Evolutionary conservation across 2,329 filamentous ascomycete genomes (phyloP).

Genomic region (Monosporascus sp.): DNA sequence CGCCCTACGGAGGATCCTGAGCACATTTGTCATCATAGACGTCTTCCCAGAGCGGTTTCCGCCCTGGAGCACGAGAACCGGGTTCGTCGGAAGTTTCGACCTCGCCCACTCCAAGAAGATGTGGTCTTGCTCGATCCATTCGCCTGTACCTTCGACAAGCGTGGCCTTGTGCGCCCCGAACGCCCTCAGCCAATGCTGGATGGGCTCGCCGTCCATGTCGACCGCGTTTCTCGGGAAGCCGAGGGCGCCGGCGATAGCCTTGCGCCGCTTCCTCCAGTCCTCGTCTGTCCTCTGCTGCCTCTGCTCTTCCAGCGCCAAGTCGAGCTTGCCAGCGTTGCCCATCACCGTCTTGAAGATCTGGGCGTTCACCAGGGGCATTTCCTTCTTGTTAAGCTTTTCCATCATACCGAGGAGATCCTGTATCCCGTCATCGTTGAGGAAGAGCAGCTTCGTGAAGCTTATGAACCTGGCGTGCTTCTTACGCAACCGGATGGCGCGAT

Average conservation of each 20-base stretch:
- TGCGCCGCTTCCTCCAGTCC: constrained; percentile 25
- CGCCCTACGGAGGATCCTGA: constrained; percentile 20
- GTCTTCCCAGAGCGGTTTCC: constrained; percentile 27
- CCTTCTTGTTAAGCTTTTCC: constrained; percentile 27
- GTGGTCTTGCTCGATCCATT: constrained; percentile 19
- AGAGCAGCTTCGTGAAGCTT: constrained; percentile 27
- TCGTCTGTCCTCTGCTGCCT: constrained; percentile 25
- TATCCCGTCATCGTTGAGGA: constrained; percentile 30
- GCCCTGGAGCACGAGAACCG: constrained; percentile 22
- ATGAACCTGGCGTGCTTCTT: constrained; percentile 23
- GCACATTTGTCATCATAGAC: constrained; percentile 25
- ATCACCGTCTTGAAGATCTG: constrained; percentile 28
- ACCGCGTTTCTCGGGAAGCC: constrained; percentile 22
- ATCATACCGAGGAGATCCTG: constrained; percentile 26
- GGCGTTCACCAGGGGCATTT: constrained; percentile 25
- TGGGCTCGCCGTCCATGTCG: constrained; percentile 23
- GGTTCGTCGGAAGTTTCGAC: constrained; percentile 12
- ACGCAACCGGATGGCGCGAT: constrained; percentile 23
- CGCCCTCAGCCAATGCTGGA: constrained; percentile 23
- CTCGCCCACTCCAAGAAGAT: constrained; percentile 19
- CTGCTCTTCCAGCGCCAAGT: constrained; percentile 23
- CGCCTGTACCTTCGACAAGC: constrained; percentile 23
- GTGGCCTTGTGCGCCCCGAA: constrained; percentile 24
- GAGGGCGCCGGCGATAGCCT: constrained; percentile 20
- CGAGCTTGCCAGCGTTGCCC: constrained; percentile 24